Conservation (phyloP, 768 basidiomycete genomes). For the Auriscalpium microsporum region DNA sequence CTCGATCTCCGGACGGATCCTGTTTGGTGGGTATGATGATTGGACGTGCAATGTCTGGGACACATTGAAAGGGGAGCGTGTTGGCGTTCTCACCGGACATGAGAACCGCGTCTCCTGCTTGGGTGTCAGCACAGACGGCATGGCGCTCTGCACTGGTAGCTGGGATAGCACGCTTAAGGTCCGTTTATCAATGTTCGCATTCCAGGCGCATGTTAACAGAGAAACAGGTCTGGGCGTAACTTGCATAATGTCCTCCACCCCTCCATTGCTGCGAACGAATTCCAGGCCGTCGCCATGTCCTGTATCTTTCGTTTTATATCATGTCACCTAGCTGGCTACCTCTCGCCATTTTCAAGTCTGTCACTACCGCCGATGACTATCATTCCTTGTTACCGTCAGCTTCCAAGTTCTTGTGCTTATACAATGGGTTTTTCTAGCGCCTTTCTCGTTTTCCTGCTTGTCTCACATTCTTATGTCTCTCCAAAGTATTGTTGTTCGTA, state of each 20-base stretch:
- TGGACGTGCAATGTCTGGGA: constrained; percentile 99
- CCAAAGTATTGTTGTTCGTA: not conserved
- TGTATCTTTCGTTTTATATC: constrained; percentile 46
- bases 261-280: not conserved
- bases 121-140: constrained; percentile 92
- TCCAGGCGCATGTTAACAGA: constrained; percentile 1
- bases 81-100: constrained; percentile 94
- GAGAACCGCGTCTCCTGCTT: constrained; percentile 97
- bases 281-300: constrained; percentile 27
- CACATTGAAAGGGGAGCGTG: constrained; percentile 95
- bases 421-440: not conserved
- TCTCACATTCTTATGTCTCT: constrained; percentile 1
- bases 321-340: constrained; percentile 25
- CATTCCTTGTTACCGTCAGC: constrained; percentile 20
- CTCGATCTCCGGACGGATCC: constrained; percentile 92
- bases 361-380: constrained; percentile 42
- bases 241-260: not conserved
- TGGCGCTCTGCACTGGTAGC: constrained; percentile 96
- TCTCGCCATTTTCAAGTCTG: constrained; percentile 48
- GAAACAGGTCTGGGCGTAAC: constrained; percentile 76
- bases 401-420: constrained; percentile 7
- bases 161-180: constrained; percentile 98
- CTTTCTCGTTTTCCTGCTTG: not conserved
- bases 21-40: constrained; percentile 98
- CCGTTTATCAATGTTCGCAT: constrained; percentile 22